phyloP scores from a whole-genome alignment of 225 moss, liverwort and hornwort species.

The Asterella californica region DNA sequence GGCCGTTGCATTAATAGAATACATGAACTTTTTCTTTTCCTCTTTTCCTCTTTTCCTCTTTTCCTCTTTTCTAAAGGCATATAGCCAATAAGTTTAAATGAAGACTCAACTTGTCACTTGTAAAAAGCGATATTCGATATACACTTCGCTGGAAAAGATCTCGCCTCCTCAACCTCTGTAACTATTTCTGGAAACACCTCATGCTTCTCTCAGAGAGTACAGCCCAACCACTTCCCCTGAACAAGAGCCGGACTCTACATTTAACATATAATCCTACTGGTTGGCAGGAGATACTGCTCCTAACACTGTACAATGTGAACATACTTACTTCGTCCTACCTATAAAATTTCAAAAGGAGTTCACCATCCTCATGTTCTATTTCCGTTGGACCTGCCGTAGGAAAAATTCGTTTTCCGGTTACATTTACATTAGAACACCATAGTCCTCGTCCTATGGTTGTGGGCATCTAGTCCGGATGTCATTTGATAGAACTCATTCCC shows the following conservation, averaged over 20 bases:
- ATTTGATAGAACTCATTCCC: background rate
- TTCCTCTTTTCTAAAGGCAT: too few relatives aligned
- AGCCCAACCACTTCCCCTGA: background rate
- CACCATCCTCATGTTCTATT: background rate
- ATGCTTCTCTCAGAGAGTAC: background rate
- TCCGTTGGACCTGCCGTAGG: background rate
- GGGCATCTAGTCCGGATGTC: background rate
- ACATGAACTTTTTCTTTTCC: too few relatives aligned
- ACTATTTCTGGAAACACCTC: background rate
- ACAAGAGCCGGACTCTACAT: background rate
- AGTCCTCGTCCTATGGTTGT: background rate
- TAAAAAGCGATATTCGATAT: too few relatives aligned
- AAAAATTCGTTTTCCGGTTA: background rate
- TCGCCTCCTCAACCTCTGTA: background rate
- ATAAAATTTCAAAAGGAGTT: background rate
- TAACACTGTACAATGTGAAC: background rate
- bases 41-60: too few relatives aligned
- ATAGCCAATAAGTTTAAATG: too few relatives aligned
- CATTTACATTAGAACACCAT: background rate
- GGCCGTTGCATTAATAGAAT: too few relatives aligned
- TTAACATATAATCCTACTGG: background rate
- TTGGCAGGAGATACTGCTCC: background rate
- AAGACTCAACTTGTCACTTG: too few relatives aligned
- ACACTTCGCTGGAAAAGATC: too few relatives aligned
- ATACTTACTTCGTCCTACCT: background rate